A percentile compares a stretch with the other conserved stretches of the same genome.
These are phyloP conservation scores for Candida sithepensis DNA, from an alignment of 805 yeast genomes.

Conservation along the genomic window DNA sequence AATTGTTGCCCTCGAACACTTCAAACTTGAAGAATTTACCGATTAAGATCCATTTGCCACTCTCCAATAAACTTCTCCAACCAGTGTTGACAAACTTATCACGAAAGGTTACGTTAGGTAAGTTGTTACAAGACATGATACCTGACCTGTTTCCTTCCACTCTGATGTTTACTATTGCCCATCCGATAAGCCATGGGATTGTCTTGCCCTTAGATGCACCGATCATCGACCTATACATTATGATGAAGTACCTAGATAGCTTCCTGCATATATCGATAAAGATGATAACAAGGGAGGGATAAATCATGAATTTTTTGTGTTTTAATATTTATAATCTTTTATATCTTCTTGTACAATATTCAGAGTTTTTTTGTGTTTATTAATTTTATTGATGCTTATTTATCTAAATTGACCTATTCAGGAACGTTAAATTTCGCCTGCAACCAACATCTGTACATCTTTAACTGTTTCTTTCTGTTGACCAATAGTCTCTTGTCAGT, in stretches of 20 bases:
- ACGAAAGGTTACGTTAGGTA: constrained; percentile 33
- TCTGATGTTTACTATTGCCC: constrained; percentile 33
- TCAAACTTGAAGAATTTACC: constrained; percentile 40
- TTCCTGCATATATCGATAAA: constrained; percentile 53
- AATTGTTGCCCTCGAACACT: constrained; percentile 25
- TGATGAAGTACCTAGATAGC: constrained; percentile 56
- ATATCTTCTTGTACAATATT: background rate
- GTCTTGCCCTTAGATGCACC: constrained; percentile 42
- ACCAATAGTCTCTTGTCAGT: constrained; percentile 89
- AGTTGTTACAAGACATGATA: constrained; percentile 35
- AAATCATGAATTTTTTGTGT: background rate
- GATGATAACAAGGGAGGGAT: constrained; percentile 24
- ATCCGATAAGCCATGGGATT: constrained; percentile 56
- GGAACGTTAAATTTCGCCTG: constrained; percentile 76
- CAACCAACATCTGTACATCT: constrained; percentile 96
- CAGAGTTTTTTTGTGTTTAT: background rate
- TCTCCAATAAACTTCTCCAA: constrained; percentile 33
- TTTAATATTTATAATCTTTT: background rate
- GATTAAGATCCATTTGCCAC: constrained; percentile 41
- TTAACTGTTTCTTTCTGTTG: constrained; percentile 84
- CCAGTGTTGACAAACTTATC: constrained; percentile 22
- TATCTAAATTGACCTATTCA: too few species aligned
- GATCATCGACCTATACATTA: constrained; percentile 41
- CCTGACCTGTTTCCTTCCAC: constrained; percentile 46
- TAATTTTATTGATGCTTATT: too few species aligned